Percentiles rank a stretch among this genome's conserved stretches.
Evolutionary conservation across 345 rosid genomes (phyloP).

Genomic region (Kandelia obovata): DNA sequence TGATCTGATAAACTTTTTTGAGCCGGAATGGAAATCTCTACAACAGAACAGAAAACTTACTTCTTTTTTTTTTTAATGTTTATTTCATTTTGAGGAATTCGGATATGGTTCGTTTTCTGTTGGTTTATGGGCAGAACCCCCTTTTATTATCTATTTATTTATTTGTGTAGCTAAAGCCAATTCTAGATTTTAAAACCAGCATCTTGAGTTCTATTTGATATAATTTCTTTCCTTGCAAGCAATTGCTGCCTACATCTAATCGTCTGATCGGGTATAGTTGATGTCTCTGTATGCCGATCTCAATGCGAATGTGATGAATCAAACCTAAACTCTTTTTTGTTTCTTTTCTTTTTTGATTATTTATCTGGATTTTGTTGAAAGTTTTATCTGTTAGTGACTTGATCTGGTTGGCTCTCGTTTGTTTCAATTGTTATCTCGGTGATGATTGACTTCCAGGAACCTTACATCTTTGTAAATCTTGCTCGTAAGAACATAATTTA

Average conservation of each 20-base stretch:
- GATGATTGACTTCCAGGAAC: too few species aligned
- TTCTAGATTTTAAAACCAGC: slow-evolving; percentile 1
- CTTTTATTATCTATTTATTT: too few species aligned
- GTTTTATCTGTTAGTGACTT: neutral
- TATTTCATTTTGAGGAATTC: neutral
- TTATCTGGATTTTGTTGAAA: neutral
- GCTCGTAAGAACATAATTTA: too few species aligned
- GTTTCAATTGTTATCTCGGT: too few species aligned
- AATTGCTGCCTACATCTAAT: slow-evolving; percentile 4
- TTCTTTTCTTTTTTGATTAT: neutral
- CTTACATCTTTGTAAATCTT: too few species aligned
- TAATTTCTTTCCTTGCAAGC: neutral
- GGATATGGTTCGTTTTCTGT: too few species aligned
- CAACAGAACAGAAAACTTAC: too few species aligned
- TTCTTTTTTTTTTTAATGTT: neutral
- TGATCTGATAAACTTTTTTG: slow-evolving; percentile 39
- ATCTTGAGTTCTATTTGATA: neutral
- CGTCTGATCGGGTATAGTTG: too few species aligned
- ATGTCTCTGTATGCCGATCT: slow-evolving; percentile 22
- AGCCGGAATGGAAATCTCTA: slow-evolving; percentile 3
- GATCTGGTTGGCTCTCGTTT: too few species aligned
- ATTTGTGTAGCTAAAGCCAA: neutral
- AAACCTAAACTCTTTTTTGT: neutral
- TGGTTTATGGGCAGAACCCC: too few species aligned
- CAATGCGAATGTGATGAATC: neutral